phyloP scores from a whole-genome alignment of 208 protist species.

The Leishmania gerbilli region DNA sequence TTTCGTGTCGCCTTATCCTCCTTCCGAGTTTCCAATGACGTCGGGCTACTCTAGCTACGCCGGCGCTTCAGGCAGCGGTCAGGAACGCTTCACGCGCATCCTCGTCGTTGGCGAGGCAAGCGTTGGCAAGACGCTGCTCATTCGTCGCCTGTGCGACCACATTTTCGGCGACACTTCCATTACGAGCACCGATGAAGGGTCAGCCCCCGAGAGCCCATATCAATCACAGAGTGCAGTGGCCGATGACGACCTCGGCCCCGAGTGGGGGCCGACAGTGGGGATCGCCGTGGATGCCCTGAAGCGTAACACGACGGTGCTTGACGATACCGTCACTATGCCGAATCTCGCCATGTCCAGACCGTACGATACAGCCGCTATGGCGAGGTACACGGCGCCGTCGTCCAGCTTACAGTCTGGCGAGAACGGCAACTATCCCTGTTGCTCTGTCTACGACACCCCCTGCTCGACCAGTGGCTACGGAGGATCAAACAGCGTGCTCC shows the following conservation, averaged over 20 bases:
- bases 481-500: conserved; percentile 2
- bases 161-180: conserved; percentile 35
- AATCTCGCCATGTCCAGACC: neutral
- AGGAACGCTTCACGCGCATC: conserved; percentile 42
- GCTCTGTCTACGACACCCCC: conserved; percentile 8
- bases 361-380: neutral
- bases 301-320: conserved; percentile 25
- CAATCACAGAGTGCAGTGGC: neutral
- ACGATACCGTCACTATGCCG: neutral
- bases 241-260: conserved; percentile 25
- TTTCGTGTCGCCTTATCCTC: neutral
- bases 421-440: conserved; percentile 4
- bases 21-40: neutral
- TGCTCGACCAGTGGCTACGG: neutral
- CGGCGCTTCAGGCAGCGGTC: neutral
- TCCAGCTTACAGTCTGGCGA: neutral
- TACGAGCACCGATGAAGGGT: neutral
- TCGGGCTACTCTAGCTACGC: neutral
- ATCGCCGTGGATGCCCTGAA: conserved; percentile 55
- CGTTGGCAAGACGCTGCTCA: conserved; percentile 84
- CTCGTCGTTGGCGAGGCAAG: conserved; percentile 79
- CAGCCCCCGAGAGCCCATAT: neutral
- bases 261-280: conserved; percentile 61
- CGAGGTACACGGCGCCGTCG: neutral
- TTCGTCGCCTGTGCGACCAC: conserved; percentile 61